A percentile compares a stretch with the other conserved stretches of the same genome.
Conservation (phyloP, 2,329 filamentous ascomycete species). For the Chaetomium sp. region DNA sequence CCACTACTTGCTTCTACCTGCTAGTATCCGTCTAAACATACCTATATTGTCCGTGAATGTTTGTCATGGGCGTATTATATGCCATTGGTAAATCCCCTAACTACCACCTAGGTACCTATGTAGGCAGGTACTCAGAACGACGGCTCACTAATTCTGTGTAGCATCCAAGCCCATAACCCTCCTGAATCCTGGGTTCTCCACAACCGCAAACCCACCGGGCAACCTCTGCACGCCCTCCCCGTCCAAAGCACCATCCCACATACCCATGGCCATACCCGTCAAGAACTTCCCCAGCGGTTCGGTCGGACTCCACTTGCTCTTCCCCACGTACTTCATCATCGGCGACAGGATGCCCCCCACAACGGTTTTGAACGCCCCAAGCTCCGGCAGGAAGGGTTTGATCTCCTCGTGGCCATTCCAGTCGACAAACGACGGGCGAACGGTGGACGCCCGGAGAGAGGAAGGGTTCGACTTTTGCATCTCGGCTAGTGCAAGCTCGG, state of each 20-base stretch:
- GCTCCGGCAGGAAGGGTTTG: constrained; percentile 45
- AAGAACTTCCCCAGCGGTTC: constrained; percentile 48
- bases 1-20: too few relatives aligned
- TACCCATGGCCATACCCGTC: constrained; percentile 50
- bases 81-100: too few relatives aligned
- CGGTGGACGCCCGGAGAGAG: constrained; percentile 54
- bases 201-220: constrained; percentile 40
- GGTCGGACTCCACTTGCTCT: constrained; percentile 46
- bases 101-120: too few relatives aligned
- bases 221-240: constrained; percentile 41
- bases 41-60: too few relatives aligned
- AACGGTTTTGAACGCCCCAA: constrained; percentile 29
- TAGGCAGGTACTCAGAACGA: not conserved
- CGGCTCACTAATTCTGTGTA: not conserved
- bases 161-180: constrained; percentile 31
- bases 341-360: constrained; percentile 34
- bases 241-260: constrained; percentile 35
- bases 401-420: constrained; percentile 45
- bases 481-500: constrained; percentile 61
- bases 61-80: too few relatives aligned
- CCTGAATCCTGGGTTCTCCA: constrained; percentile 43
- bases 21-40: too few relatives aligned
- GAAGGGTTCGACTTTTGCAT: constrained; percentile 48
- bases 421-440: constrained; percentile 65
- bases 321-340: constrained; percentile 32